A percentile compares a stretch with the other conserved stretches of the same genome.
These are phyloP conservation scores for Penicillium sp. DNA, from an alignment of 2,329 filamentous ascomycete species.

Conservation along the genomic window DNA sequence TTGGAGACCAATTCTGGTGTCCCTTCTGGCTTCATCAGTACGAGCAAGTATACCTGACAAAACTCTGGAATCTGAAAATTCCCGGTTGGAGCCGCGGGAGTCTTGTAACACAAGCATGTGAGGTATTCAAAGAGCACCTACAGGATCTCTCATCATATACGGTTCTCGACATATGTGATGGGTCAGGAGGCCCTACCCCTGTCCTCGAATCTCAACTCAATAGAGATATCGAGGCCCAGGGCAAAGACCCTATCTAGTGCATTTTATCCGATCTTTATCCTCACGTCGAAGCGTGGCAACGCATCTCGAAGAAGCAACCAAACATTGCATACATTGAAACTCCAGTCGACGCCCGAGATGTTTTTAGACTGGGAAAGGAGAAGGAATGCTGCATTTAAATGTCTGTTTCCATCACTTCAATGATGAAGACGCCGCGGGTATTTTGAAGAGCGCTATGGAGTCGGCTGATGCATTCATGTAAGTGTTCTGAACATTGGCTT, in stretches of 20 bases:
- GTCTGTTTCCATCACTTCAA: conserved; percentile 77
- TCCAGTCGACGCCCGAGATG: conserved; percentile 60
- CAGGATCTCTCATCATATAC: conserved; percentile 53
- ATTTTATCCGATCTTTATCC: conserved; percentile 67
- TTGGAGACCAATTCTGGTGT: conserved; percentile 66
- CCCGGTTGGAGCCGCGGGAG: conserved; percentile 16
- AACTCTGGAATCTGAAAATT: conserved; percentile 23
- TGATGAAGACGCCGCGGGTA: conserved; percentile 59
- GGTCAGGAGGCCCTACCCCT: conserved; percentile 69
- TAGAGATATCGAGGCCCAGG: conserved; percentile 25
- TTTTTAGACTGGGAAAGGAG: conserved; percentile 48
- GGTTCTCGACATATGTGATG: conserved; percentile 75
- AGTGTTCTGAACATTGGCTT: too few species aligned
- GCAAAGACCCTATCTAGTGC: conserved; percentile 50
- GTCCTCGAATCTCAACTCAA: conserved; percentile 63
- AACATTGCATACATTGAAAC: conserved; percentile 60
- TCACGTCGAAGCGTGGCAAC: conserved; percentile 61
- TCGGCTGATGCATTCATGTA: conserved; percentile 28
- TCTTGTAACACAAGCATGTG: conserved; percentile 12
- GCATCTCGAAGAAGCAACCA: conserved; percentile 52
- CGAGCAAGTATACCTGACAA: conserved; percentile 23
- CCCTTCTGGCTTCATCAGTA: conserved; percentile 63
- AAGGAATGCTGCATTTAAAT: conserved; percentile 69
- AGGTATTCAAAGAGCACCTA: conserved; percentile 12
- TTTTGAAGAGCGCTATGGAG: conserved; percentile 54